Conservation (phyloP, 2,329 filamentous ascomycete genomes). For the Stagonosporopsis rhizophila region DNA sequence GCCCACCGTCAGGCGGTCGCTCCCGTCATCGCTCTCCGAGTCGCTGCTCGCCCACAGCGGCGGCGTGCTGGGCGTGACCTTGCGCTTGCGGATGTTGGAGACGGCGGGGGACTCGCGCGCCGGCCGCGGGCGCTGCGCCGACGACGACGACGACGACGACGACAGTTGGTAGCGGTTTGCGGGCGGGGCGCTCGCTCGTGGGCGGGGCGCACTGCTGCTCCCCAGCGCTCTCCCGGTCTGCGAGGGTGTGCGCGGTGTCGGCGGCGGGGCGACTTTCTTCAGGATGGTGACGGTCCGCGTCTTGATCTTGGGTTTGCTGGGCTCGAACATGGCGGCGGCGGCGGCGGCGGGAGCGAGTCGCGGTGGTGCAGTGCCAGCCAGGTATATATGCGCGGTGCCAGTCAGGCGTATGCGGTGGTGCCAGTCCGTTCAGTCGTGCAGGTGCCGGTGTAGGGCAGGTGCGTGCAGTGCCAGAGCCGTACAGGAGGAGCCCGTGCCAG, state of each 20-base stretch:
- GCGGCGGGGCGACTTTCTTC: conserved; percentile 29
- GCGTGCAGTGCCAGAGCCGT: too few species aligned
- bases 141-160: conserved; percentile 16
- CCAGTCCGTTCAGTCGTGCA: too few species aligned
- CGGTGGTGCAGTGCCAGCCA: neutral
- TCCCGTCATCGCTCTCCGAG: conserved; percentile 37
- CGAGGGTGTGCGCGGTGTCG: conserved; percentile 19
- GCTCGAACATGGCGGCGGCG: conserved; percentile 35
- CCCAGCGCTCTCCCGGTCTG: conserved; percentile 8
- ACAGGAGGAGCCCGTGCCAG: too few species aligned
- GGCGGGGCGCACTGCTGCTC: conserved; percentile 13
- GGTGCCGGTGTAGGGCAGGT: too few species aligned
- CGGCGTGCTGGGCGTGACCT: conserved; percentile 43
- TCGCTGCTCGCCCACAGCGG: conserved; percentile 46
- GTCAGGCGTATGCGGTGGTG: conserved; percentile 1
- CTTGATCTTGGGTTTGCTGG: conserved; percentile 45
- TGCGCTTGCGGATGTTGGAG: conserved; percentile 43
- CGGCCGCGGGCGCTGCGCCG: conserved; percentile 21
- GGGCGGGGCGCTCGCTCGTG: conserved; percentile 30
- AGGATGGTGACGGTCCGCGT: conserved; percentile 42
- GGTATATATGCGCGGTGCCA: neutral
- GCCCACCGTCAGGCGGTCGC: conserved; percentile 34
- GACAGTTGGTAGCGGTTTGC: conserved; percentile 39
- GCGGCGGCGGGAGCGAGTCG: conserved; percentile 2
- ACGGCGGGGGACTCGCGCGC: conserved; percentile 38